Conservation (phyloP, 331 rosid genomes). For the Arachis monticola region DNA sequence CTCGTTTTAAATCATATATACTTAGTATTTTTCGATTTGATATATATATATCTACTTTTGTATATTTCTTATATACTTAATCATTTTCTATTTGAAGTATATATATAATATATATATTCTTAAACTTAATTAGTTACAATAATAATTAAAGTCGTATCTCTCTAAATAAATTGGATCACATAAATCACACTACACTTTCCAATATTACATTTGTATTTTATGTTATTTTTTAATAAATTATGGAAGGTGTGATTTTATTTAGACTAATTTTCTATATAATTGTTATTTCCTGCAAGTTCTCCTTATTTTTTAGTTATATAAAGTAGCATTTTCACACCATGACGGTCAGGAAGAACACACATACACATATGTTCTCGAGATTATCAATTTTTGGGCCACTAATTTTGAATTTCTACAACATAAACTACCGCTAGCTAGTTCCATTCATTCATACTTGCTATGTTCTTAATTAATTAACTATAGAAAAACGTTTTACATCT, state of each 20-base stretch:
- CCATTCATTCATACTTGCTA: conserved; percentile 21
- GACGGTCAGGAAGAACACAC: conserved; percentile 7
- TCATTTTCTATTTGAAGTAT: too few species aligned
- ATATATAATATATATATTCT: too few species aligned
- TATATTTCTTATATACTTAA: not conserved
- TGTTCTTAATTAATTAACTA: not conserved
- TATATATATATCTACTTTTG: not conserved
- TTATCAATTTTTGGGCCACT: conserved; percentile 36
- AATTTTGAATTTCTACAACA: conserved; percentile 39
- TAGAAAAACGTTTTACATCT: conserved; percentile 26
- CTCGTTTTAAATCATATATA: too few species aligned
- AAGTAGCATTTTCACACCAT: conserved; percentile 8
- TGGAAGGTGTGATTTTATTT: too few species aligned
- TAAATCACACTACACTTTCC: too few species aligned
- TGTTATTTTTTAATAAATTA: too few species aligned
- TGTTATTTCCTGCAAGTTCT: too few species aligned
- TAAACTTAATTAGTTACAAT: too few species aligned
- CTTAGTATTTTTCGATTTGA: not conserved
- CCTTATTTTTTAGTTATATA: conserved; percentile 7
- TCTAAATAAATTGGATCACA: too few species aligned
- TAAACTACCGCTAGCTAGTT: not conserved
- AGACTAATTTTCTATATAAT: too few species aligned
- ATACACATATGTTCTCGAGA: conserved; percentile 35
- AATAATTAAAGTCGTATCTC: too few species aligned
- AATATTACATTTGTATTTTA: too few species aligned